Conservation (phyloP, 164 flowering plant species). For the Umbellularia californica region DNA sequence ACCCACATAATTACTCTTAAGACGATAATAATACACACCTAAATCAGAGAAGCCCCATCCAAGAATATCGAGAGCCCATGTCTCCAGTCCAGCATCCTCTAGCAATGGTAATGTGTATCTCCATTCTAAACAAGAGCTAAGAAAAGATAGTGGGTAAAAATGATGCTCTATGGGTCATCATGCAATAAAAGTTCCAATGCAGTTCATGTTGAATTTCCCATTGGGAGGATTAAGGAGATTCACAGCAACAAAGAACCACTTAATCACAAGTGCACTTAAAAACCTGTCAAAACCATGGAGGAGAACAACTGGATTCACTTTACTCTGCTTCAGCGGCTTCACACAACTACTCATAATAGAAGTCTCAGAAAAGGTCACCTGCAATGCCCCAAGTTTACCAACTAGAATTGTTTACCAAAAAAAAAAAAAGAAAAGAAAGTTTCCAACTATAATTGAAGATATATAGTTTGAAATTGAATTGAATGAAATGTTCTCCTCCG, state of each 20-base stretch:
- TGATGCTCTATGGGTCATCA: neutral
- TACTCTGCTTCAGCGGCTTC: constrained; percentile 42
- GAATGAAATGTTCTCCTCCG: neutral
- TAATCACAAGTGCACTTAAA: neutral
- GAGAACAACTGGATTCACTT: constrained; percentile 66
- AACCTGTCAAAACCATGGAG: constrained; percentile 97
- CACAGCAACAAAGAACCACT: neutral
- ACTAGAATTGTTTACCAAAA: neutral
- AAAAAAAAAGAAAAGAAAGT: no score
- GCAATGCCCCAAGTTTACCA: constrained; percentile 11
- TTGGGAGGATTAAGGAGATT: neutral
- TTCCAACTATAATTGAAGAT: neutral
- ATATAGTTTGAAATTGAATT: neutral
- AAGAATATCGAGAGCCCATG: constrained; percentile 91
- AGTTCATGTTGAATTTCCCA: neutral
- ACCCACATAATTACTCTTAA: neutral
- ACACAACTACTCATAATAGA: constrained; percentile 82
- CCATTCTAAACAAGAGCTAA: constrained; percentile 97
- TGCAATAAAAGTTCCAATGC: neutral
- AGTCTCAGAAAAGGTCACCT: constrained; percentile 45
- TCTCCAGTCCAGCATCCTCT: constrained; percentile 86
- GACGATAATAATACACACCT: constrained; percentile 35
- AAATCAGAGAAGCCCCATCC: constrained; percentile 99
- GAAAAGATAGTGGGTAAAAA: constrained; percentile 7
- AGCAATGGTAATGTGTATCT: constrained; percentile 78